These are phyloP conservation scores for Aspergillus neoniger DNA, from an alignment of 2,329 filamentous ascomycete genomes.

Conservation along the genomic window DNA sequence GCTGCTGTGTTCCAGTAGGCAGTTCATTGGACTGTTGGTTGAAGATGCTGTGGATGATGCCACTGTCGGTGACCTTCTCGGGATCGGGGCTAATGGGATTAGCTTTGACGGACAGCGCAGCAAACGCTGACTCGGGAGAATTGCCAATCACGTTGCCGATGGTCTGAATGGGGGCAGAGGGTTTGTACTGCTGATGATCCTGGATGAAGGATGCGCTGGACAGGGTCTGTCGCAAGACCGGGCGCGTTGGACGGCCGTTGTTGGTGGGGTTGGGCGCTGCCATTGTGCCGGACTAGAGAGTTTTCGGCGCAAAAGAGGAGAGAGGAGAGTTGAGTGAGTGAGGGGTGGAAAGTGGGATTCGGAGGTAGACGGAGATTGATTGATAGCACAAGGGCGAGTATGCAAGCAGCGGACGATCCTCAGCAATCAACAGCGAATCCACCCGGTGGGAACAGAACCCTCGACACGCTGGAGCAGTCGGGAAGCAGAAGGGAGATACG, in stretches of 20 bases:
- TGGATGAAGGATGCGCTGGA: constrained; percentile 49
- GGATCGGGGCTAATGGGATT: constrained; percentile 44
- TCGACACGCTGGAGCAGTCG: constrained; percentile 1
- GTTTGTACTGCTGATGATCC: constrained; percentile 53
- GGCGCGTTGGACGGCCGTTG: constrained; percentile 37
- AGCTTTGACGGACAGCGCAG: constrained; percentile 33
- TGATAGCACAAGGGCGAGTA: neutral
- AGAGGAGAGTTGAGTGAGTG: too few species aligned
- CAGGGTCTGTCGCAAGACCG: constrained; percentile 46
- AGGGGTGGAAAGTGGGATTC: neutral
- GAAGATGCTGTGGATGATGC: constrained; percentile 50
- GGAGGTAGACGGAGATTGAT: constrained; percentile 1
- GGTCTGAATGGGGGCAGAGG: constrained; percentile 36
- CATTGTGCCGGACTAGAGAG: constrained; percentile 27
- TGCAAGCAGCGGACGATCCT: neutral
- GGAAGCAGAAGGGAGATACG: neutral
- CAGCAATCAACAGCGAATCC: constrained; percentile 11
- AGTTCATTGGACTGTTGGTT: constrained; percentile 43
- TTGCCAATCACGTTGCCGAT: constrained; percentile 41
- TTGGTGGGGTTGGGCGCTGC: constrained; percentile 28
- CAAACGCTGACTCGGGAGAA: constrained; percentile 26
- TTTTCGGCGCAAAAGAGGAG: constrained; percentile 4
- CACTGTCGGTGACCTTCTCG: constrained; percentile 47
- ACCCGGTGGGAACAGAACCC: constrained; percentile 13
- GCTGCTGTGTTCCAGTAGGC: constrained; percentile 42